Conservation (phyloP, 495 filamentous ascomycete genomes). For the Sabuloglossum arenarium region DNA sequence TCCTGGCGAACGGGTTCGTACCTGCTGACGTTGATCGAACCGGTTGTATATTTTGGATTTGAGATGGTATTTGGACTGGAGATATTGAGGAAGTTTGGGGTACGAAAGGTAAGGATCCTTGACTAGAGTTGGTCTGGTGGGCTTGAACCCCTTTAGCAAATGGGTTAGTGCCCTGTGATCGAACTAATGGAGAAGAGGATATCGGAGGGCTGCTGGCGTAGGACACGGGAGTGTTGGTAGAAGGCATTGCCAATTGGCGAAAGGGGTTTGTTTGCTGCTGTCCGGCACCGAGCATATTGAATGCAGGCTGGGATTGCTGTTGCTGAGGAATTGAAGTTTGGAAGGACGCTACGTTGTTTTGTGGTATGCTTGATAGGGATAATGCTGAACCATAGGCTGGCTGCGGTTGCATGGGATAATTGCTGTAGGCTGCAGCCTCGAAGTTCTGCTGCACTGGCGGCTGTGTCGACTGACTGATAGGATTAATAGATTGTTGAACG, state of each 20-base stretch:
- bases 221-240: conserved; percentile 7
- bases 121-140: conserved; percentile 14
- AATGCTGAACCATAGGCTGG: conserved; percentile 27
- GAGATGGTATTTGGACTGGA: conserved; percentile 8
- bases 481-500: conserved; percentile 14
- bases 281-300: background rate
- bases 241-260: conserved; percentile 56
- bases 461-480: conserved; percentile 14
- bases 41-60: conserved; percentile 9
- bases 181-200: background rate
- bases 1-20: conserved; percentile 49
- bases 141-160: conserved; percentile 36
- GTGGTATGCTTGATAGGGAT: conserved; percentile 37
- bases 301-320: conserved; percentile 12
- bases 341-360: conserved; percentile 33
- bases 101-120: conserved; percentile 23
- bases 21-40: conserved; percentile 42
- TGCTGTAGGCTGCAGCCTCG: conserved; percentile 74
- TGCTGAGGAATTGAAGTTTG: conserved; percentile 14
- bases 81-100: conserved; percentile 15
- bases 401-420: conserved; percentile 51
- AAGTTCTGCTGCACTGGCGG: conserved; percentile 36
- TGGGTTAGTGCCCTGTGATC: conserved; percentile 61
- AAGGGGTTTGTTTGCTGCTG: conserved; percentile 67
- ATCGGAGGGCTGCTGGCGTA: conserved; percentile 14